Base-by-base conservation (phyloP, 441 rosid genomes). In the Metrosideros polymorpha region DNA sequence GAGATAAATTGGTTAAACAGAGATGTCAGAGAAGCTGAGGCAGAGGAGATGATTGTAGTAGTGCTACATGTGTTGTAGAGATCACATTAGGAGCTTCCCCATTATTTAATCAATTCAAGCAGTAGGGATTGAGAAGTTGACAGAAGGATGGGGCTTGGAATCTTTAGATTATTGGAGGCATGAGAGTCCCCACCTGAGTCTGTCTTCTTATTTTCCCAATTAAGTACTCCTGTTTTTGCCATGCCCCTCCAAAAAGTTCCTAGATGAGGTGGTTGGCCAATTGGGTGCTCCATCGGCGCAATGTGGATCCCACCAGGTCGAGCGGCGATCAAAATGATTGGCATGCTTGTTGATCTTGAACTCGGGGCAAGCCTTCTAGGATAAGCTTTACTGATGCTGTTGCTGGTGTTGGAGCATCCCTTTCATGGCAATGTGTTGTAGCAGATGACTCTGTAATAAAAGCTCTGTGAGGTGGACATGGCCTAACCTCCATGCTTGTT, bases 101-200 rank as follows among this genome's bases (percentile, higher is more conserved):
- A 12, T 39, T 39, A 43, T n/a, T n/a, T 10, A 71, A 63, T 63
- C 24, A 2, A 71, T 39, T 71, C 79, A 14, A 71, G 47, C 79
- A 39, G 79, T 39, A 12, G n/a, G 24, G 79, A 42, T 9, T 3
- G 79, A 39, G 79, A 71, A 39, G 49, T 39, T 22, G 79, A 71
- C n/a, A 71, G 79, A 71, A 39, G 47, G 49, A 22, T 12, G n/a
- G 45, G 15, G n/a, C 45, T 71, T 71, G 79, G 79, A 39, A 71
- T 71, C 79, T 71, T 90, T 89, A 84, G 88, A 93, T 92, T 85
- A 91, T 88, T 90, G 90, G 61, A 49, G 42, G 83, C 85, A 83
- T 42, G 91, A 71, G 85, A 56, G 56, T 45, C 84, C 63, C 85
- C 5, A 42, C 86, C 47, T 84, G 83, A 83, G 32, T 52, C 86